Conservation (phyloP, 2,329 filamentous ascomycete genomes). For the Botryotinia narcissicola region DNA sequence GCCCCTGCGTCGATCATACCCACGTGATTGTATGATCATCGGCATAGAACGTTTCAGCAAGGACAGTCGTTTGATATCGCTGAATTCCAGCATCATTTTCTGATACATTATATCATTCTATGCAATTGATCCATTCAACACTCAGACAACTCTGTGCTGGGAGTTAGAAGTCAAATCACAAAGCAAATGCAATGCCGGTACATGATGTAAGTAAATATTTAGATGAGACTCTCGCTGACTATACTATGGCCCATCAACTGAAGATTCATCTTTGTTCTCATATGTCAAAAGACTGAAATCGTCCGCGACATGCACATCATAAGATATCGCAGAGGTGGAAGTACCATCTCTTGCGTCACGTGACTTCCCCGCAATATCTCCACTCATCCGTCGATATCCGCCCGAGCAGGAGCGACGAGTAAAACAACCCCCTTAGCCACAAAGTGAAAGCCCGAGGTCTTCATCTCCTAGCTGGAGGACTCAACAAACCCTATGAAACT, state of each 20-base stretch:
- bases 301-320: background rate
- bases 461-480: too few species aligned
- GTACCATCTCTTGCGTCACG: fast-evolving
- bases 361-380: fast-evolving
- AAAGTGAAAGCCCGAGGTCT: background rate
- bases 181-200: background rate
- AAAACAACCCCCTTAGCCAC: background rate
- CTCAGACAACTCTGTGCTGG: background rate
- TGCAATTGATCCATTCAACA: background rate
- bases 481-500: background rate
- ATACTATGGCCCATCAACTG: background rate
- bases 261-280: fast-evolving
- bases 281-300: background rate
- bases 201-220: background rate
- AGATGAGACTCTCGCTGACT: background rate
- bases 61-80: background rate
- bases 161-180: background rate
- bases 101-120: too few species aligned
- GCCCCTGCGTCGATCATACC: background rate
- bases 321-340: background rate
- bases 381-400: background rate
- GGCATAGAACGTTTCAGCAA: background rate
- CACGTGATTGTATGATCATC: background rate
- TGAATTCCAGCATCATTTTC: background rate
- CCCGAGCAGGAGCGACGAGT: background rate